phyloP scores from a whole-genome alignment of 1,139 yeast genomes.

The Kodamaea sp. region DNA sequence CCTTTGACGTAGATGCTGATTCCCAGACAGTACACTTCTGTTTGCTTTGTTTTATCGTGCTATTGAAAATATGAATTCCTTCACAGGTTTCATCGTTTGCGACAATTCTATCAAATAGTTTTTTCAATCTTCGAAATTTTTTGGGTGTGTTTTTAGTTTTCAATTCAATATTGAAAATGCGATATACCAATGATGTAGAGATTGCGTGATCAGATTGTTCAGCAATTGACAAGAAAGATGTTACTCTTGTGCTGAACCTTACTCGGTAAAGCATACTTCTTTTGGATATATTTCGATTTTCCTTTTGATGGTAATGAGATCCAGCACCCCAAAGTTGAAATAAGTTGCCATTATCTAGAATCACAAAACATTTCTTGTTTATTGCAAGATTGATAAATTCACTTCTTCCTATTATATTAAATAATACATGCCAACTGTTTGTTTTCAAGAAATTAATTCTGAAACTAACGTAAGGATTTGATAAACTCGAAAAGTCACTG shows the following conservation, averaged over 20 bases:
- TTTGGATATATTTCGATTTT: slow-evolving; percentile 8
- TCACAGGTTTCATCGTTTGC: slow-evolving; percentile 25
- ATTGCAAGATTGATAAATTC: slow-evolving; percentile 34
- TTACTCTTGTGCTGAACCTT: background rate
- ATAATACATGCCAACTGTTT: slow-evolving; percentile 38
- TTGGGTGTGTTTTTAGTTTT: slow-evolving; percentile 21
- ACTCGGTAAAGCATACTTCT: slow-evolving; percentile 13
- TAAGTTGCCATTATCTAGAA: slow-evolving; percentile 13
- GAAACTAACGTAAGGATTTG: slow-evolving; percentile 27
- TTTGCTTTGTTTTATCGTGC: slow-evolving; percentile 18
- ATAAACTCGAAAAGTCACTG: slow-evolving; percentile 14
- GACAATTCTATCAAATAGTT: slow-evolving; percentile 19
- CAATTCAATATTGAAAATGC: slow-evolving; percentile 1
- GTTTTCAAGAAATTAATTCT: slow-evolving; percentile 32
- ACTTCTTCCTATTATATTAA: slow-evolving; percentile 29
- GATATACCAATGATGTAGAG: background rate
- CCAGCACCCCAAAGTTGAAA: slow-evolving; percentile 43
- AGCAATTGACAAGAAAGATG: background rate
- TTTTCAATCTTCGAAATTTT: slow-evolving; percentile 18
- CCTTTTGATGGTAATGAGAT: background rate
- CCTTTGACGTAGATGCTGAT: slow-evolving; percentile 22
- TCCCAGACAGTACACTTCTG: slow-evolving; percentile 17
- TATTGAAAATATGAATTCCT: slow-evolving; percentile 27
- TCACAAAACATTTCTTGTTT: slow-evolving; percentile 26
- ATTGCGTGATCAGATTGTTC: background rate